phyloP scores from a whole-genome alignment of 2,329 filamentous ascomycete genomes.

The Penicillium sp. region DNA sequence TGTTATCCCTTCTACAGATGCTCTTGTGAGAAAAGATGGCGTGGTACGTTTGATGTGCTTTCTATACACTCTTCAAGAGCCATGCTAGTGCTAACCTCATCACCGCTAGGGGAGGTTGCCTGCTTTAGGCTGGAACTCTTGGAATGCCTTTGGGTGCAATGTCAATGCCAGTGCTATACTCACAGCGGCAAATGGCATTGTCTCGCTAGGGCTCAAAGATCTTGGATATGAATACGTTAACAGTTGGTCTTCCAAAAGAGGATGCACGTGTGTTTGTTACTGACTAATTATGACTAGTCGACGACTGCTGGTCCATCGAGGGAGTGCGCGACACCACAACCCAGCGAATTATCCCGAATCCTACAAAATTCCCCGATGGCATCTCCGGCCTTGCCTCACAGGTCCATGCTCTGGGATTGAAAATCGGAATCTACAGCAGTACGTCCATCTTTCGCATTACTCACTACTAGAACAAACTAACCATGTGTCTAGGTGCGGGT shows the following conservation, averaged over 20 bases:
- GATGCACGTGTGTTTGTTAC: not conserved
- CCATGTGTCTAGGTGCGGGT: constrained; percentile 27
- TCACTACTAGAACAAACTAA: not conserved
- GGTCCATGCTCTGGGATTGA: constrained; percentile 59
- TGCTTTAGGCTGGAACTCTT: constrained; percentile 47
- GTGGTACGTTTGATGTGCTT: constrained; percentile 22
- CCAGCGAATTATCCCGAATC: constrained; percentile 49
- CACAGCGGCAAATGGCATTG: constrained; percentile 47
- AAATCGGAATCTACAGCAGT: constrained; percentile 64
- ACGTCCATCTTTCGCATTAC: not conserved
- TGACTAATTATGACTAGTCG: constrained; percentile 36
- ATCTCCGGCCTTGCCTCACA: constrained; percentile 55
- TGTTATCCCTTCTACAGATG: constrained; percentile 18
- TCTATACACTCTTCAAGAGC: not conserved
- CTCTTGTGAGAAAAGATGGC: constrained; percentile 27
- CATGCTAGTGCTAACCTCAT: not conserved
- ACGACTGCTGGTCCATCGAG: constrained; percentile 62
- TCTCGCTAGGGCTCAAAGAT: constrained; percentile 49
- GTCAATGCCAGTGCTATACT: constrained; percentile 49
- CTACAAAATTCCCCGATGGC: constrained; percentile 57
- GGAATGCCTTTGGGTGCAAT: constrained; percentile 51
- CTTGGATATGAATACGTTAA: constrained; percentile 53
- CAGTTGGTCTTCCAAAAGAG: constrained; percentile 16
- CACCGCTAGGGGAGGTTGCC: constrained; percentile 26
- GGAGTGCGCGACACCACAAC: constrained; percentile 44